Evolutionary conservation across 108 stramenopile species (phyloP).

Genomic region (Pseudonitzschia delicatissima): DNA sequence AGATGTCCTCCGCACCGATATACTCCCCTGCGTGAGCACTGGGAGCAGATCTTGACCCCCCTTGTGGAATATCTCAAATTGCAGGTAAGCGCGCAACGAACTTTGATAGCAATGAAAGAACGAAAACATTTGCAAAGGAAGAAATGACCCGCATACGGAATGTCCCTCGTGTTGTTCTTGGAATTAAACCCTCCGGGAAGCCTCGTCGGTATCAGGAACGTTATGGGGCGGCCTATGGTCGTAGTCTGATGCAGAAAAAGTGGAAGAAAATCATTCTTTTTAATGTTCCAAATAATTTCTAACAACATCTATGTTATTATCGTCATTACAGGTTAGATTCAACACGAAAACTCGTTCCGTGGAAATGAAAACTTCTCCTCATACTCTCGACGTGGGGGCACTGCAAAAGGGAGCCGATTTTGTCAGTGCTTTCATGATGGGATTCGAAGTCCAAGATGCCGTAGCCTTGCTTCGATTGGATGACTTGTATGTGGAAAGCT

Average conservation of each 20-base stretch:
- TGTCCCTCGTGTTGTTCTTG: slow-evolving; percentile 60
- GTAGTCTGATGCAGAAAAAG: slow-evolving; percentile 51
- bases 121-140: slow-evolving; percentile 22
- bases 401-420: slow-evolving; percentile 97
- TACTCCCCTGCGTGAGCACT: slow-evolving; percentile 17
- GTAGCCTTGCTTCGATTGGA: slow-evolving; percentile 97
- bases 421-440: slow-evolving; percentile 96
- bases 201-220: slow-evolving; percentile 44
- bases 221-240: slow-evolving; percentile 34
- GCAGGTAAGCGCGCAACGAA: slow-evolving; percentile 46
- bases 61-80: slow-evolving; percentile 96
- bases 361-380: slow-evolving; percentile 93
- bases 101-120: background rate
- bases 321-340: slow-evolving; percentile 86
- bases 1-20: slow-evolving; percentile 93
- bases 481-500: slow-evolving; percentile 97
- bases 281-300: background rate
- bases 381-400: slow-evolving; percentile 87
- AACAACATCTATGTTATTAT: background rate
- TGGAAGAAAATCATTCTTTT: background rate
- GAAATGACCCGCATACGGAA: slow-evolving; percentile 32
- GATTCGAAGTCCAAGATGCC: slow-evolving; percentile 98
- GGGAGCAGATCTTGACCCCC: slow-evolving; percentile 25
- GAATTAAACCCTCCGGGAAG: slow-evolving; percentile 65
- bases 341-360: slow-evolving; percentile 96